Evolutionary conservation across 306 rosid species (phyloP).

Genomic region (Dryas alaskensis): DNA sequence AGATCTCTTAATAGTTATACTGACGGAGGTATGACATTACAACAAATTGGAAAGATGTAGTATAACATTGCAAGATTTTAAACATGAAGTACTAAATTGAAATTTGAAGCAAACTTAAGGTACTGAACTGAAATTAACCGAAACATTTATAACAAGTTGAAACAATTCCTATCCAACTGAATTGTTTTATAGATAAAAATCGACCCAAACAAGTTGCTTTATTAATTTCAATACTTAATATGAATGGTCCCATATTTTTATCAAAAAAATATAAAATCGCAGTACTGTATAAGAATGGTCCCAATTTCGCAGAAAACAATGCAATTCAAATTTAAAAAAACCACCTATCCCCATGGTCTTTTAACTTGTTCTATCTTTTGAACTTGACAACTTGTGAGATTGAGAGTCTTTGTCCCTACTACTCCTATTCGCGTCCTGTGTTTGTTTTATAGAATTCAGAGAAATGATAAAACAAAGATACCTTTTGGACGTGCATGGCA

Average conservation of each 20-base stretch:
- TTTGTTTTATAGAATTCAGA: slow-evolving; percentile 10
- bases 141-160: too few relatives aligned
- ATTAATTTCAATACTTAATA: background rate
- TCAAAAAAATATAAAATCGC: background rate
- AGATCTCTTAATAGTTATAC: too few relatives aligned
- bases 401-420: slow-evolving; percentile 33
- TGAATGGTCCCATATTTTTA: background rate
- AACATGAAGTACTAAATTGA: too few relatives aligned
- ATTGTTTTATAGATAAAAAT: background rate
- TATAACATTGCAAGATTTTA: too few relatives aligned
- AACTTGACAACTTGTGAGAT: slow-evolving; percentile 27
- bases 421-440: background rate
- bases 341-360: slow-evolving; percentile 1
- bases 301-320: slow-evolving; percentile 23
- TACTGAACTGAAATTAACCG: too few relatives aligned
- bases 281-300: slow-evolving; percentile 22
- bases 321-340: slow-evolving; percentile 17
- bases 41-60: too few relatives aligned
- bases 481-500: slow-evolving; percentile 39
- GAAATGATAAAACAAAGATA: slow-evolving; percentile 10
- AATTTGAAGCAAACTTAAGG: too few relatives aligned
- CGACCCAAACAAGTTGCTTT: background rate
- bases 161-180: too few relatives aligned
- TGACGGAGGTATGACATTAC: too few relatives aligned
- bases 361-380: slow-evolving; percentile 7